phyloP scores from a whole-genome alignment of 2,329 filamentous ascomycete genomes.

The Elsinoe fawcettii region DNA sequence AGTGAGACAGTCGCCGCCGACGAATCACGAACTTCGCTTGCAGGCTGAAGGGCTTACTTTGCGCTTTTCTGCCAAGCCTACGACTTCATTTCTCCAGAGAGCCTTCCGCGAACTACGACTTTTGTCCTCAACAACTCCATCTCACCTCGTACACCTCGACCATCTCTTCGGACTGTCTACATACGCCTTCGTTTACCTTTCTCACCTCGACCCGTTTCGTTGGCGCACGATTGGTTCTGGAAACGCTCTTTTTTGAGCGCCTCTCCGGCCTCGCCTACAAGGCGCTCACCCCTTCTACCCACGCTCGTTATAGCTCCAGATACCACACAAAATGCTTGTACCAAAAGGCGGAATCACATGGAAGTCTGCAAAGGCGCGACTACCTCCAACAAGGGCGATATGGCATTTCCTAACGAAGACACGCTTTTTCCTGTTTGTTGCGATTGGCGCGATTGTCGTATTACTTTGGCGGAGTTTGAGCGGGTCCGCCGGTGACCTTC shows the following conservation, averaged over 20 bases:
- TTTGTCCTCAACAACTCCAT: conserved; percentile 13
- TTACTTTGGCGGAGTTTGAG: conserved; percentile 84
- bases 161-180: not conserved
- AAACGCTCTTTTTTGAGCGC: not conserved
- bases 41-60: not conserved
- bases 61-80: not conserved
- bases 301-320: conserved; percentile 3
- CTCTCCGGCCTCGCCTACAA: conserved; percentile 6
- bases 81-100: conserved; percentile 12
- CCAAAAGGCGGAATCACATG: conserved; percentile 85
- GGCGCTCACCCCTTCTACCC: conserved; percentile 10
- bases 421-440: conserved; percentile 67
- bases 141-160: not conserved
- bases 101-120: conserved; percentile 8
- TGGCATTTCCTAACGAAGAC: conserved; percentile 61
- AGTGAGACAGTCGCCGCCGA: conserved; percentile 7
- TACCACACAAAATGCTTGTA: conserved; percentile 60
- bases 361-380: conserved; percentile 75
- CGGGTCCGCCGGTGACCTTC: conserved; percentile 75
- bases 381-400: conserved; percentile 66
- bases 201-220: not conserved
- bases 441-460: conserved; percentile 61
- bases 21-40: not conserved
- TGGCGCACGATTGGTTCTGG: not conserved
- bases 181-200: not conserved